These are phyloP conservation scores for Monosporascus sp. DNA, from an alignment of 2,329 filamentous ascomycete species.

Conservation along the genomic window DNA sequence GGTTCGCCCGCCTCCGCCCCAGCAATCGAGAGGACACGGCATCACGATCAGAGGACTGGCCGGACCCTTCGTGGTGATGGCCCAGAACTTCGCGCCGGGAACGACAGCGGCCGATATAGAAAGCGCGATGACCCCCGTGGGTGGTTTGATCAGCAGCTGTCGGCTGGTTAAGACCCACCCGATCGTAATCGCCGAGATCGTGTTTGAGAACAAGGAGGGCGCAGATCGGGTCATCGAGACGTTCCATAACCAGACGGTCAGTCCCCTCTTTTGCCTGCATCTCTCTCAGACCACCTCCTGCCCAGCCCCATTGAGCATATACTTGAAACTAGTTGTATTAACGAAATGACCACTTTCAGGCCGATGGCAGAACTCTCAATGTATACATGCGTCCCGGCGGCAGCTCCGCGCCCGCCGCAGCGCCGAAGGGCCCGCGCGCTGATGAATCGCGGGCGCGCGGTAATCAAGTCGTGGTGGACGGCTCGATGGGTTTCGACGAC, in stretches of 20 bases:
- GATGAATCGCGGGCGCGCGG: conserved; percentile 23
- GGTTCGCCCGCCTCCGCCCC: conserved; percentile 14
- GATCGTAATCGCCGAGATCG: conserved; percentile 71
- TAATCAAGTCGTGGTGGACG: conserved; percentile 44
- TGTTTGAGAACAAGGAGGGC: conserved; percentile 65
- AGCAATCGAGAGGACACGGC: conserved; percentile 31
- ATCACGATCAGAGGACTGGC: conserved; percentile 70
- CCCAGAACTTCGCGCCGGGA: conserved; percentile 76
- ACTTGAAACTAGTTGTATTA: too few relatives aligned
- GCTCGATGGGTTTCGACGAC: conserved; percentile 49
- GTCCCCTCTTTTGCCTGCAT: conserved; percentile 20
- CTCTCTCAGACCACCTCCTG: neutral
- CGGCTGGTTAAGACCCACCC: conserved; percentile 61
- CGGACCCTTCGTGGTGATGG: conserved; percentile 66
- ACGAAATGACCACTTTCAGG: conserved; percentile 35
- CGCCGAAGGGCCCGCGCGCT: conserved; percentile 25
- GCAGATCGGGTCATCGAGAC: conserved; percentile 69
- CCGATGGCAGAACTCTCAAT: conserved; percentile 67
- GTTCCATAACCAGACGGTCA: conserved; percentile 73
- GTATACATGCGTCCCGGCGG: conserved; percentile 63
- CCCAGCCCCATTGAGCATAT: too few relatives aligned
- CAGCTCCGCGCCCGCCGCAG: conserved; percentile 19
- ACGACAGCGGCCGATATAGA: conserved; percentile 80
- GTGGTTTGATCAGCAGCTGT: conserved; percentile 63
- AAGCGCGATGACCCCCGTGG: conserved; percentile 72